These are phyloP conservation scores for Marvania coccoides DNA, from an alignment of 139 green algal genomes.

Conservation along the genomic window DNA sequence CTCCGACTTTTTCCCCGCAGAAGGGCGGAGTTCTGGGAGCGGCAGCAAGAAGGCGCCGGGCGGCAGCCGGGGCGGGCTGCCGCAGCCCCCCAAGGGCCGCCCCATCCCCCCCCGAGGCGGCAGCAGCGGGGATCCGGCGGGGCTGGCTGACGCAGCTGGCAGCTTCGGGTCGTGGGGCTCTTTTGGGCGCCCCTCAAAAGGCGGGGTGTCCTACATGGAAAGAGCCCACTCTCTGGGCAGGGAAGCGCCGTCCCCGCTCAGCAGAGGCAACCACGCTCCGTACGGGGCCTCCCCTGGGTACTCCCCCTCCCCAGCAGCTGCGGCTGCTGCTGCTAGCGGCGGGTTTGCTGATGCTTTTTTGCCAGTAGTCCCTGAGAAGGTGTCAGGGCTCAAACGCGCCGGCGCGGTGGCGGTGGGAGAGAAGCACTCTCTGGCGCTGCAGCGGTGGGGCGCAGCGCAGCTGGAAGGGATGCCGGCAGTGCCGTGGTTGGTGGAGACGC, in stretches of 20 bases:
- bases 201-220: too few species aligned
- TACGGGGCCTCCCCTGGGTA: too few species aligned
- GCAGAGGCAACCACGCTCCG: too few species aligned
- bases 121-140: too few species aligned
- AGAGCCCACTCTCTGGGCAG: too few species aligned
- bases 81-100: not conserved
- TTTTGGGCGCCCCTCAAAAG: not conserved
- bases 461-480: constrained; percentile 21
- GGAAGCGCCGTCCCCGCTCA: too few species aligned
- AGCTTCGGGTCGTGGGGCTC: not conserved
- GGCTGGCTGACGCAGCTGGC: not conserved
- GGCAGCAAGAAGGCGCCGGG: constrained; percentile 25
- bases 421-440: constrained; percentile 81
- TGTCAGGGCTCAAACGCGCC: constrained; percentile 54
- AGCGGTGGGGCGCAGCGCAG: constrained; percentile 48
- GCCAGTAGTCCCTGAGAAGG: constrained; percentile 13
- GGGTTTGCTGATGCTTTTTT: not conserved
- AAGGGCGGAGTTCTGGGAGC: constrained; percentile 18
- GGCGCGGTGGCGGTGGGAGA: constrained; percentile 71
- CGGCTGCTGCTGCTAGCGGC: too few species aligned
- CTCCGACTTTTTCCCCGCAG: constrained; percentile 31
- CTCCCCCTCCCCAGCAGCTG: too few species aligned
- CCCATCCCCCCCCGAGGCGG: constrained; percentile 8
- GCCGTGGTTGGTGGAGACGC: not conserved
- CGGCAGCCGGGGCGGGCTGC: not conserved